Base-by-base conservation (phyloP, 192 early-diverging fungal species). In the Spizellomyces sp. region DNA sequence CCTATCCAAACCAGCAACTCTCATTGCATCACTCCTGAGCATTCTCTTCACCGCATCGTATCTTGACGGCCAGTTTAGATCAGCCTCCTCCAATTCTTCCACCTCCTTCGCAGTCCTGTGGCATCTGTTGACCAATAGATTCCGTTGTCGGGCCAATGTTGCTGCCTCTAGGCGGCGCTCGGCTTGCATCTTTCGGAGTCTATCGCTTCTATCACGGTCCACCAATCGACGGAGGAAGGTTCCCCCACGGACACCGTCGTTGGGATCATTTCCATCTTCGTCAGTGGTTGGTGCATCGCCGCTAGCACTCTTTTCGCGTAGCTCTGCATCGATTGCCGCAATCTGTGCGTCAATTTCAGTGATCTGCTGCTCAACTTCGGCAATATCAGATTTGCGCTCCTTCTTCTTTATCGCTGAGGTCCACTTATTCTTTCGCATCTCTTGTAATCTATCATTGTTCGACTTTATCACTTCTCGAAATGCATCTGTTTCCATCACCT, bases 371-470 rank as follows among this genome's bases (percentile, higher is more conserved):
- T 54, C 50, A 12, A 54, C 1, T n/a, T 54, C 17, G 14, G 12
- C 50, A 19, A 54, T 54, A 54, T n/a, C 17, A 19, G 50, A 12
- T 54, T 54, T 54, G 4, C 12, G 10, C 14, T 46, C 58, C 48
- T 70, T 70, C 19, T 62, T 60, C 8, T 27, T 14, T 9, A 27
- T 46, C 8, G 15, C 43, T 27, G 15, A 43, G 10, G 59, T 17
- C 69, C 69, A 70, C 27, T 62, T 60, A 9, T 60, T 8, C 14
- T 57, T 62, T 2, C 69, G 69, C 69, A 70, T 70, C 12, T 70
- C 69, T 62, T 60, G 59, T 58, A 70, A 62, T 8, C 45, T 14
- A 19, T 70, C 58, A n/a, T 43, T 8, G 45, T 19, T 52, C 45
- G 5, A 17, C 14, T 43, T 15, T 10, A 70, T 61, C 15, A 44